Evolutionary conservation across 805 yeast genomes (phyloP), one percentile per base, ranked within the genome.

Genomic region (Lipomyces sp.): DNA sequence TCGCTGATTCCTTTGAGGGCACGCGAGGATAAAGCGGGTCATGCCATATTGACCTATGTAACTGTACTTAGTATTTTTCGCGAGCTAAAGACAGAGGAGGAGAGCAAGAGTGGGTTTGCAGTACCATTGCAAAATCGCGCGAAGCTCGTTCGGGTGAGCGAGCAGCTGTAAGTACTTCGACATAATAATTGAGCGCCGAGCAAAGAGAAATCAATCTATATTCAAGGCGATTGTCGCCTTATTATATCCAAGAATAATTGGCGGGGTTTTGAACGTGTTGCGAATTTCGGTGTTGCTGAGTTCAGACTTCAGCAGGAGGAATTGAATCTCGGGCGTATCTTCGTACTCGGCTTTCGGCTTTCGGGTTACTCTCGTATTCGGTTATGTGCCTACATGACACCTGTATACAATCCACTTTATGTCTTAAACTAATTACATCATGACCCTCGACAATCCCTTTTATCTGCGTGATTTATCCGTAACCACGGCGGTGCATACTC

Each of bases 111-210:
- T 13, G 34, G 34, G 14, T 11, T 26, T 6, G 10, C 10, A 26
- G 10, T 72, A 73, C 69, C 83, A 70, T 59, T 83, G 86, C 45
- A 85, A 57, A 7, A 78, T 90, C 8, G 95, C 80, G 53, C 73
- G 73, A 56, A 86, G 68, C 68, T 87, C 96, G 38, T 70, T 58
- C 11, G 96, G 96, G 67, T 87, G 95, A 11, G 71, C 55, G 4
- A 81, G 59, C 45, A 88, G 69, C 46, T 59, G 52, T 38, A 55
- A 35, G 29, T 47, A 55, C 34, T 55, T 55, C 13, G 59, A 51
- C 59, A 55, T 55, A 4, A 31, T 28, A n/a, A n/a, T n/a, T n/a
- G n/a, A n/a, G n/a, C n/a, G n/a, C n/a, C n/a, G n/a, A n/a, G n/a
- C n/a, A n/a, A n/a, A n/a, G 35, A n/a, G 19, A 39, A 24, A 19